Base-by-base conservation (phyloP, 176 grass and related monocot genomes). In the Tillandsia leiboldiana region DNA sequence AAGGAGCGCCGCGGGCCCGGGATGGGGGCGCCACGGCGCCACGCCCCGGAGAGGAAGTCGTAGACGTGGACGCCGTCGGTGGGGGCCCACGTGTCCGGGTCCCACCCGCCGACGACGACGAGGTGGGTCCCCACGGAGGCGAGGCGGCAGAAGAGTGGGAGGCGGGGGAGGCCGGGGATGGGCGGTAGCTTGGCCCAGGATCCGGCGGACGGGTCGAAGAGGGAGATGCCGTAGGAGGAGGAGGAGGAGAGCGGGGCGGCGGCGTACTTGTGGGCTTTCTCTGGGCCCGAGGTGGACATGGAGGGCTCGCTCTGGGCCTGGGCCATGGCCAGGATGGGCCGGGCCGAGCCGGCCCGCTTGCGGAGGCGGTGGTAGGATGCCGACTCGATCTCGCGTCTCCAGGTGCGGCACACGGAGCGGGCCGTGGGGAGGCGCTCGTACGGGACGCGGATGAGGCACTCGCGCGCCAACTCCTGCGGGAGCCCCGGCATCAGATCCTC, bases 111-210 rank as follows among this genome's bases (percentile, higher is more conserved):
- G 72, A 87, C 61, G 6, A 87, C 73, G 79, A 90, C 86, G 49
- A 84, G 74, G 71, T 88, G 80, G 51, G 74, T 53, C 47, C 79
- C 86, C 18, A 84, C 82, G 10, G 82, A 70, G 1, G 89, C 79
- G 9, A 90, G 71, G 74, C 85, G 89, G 77, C 93, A 97, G 77
- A 97, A 97, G 23, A 97, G 86, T 0, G 93, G 93, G 0, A 97
- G 78, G 58, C 57, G 70, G 1, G 48, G 70, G 0, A 76, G 12
- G 0, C 82, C 68, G 0, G 81, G 82, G 22, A 83, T 51, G n/a
- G 64, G 29, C 15, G 89, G 94, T 0, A 92, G 80, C 23, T 64
- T 13, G 3, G 52, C 56, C 89, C 89, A 97, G n/a, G 53, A 24
- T 0, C 79, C 89, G 26, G 77, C 74, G 29, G 49, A 17, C 0